phyloP scores from a whole-genome alignment of 257 asterid species.

The Solanum phureja region DNA sequence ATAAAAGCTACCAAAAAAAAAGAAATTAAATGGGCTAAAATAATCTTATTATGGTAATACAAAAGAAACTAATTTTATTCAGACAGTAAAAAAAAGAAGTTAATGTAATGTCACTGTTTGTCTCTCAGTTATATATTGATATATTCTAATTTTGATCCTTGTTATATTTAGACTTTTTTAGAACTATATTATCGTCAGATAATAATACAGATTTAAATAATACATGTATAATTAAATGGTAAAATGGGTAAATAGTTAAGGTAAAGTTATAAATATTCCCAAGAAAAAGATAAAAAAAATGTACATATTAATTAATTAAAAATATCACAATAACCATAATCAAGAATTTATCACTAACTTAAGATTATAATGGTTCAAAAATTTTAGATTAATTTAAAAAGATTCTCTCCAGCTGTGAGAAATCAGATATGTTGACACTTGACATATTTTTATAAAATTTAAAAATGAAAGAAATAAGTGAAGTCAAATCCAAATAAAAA shows the following conservation, averaged over 20 bases:
- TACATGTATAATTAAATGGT: not conserved
- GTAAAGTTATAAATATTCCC: not conserved
- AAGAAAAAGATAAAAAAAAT: not conserved
- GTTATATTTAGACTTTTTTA: not conserved
- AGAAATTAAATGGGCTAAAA: no score
- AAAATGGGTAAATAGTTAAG: not conserved
- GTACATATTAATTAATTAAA: not conserved
- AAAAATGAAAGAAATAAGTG: not conserved
- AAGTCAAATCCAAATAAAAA: not conserved
- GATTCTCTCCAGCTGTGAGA: not conserved
- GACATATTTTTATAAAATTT: not conserved
- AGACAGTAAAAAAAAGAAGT: no score
- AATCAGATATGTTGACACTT: not conserved
- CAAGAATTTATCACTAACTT: not conserved
- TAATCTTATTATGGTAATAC: not conserved
- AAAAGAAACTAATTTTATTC: not conserved
- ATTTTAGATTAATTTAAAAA: not conserved
- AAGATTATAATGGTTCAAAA: no score
- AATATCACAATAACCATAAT: not conserved
- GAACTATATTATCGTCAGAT: not conserved
- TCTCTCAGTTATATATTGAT: not conserved
- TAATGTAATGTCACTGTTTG: not conserved
- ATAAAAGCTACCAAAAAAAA: not conserved
- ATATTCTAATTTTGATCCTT: not conserved
- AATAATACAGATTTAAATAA: not conserved